Evolutionary conservation across 2,329 filamentous ascomycete species (phyloP), one percentile per base, ranked within the genome.

Genomic region (Sporothrix protearum): DNA sequence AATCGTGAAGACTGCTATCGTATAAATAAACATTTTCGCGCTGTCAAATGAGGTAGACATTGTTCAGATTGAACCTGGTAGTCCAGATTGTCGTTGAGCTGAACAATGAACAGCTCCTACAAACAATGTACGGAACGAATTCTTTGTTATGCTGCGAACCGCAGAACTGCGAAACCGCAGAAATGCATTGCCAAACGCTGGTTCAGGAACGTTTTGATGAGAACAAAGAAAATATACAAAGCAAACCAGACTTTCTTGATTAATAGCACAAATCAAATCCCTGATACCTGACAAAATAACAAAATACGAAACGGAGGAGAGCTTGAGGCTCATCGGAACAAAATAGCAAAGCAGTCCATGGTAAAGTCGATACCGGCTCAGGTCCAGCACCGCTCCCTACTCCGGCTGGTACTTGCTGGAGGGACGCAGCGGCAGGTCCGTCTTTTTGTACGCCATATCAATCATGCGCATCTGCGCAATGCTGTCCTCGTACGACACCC

Each of bases 391-490:
- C n/a, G n/a, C n/a, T n/a, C n/a, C 47, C 33, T 55, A 61, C 45
- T 57, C 47, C 67, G 45, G 67, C 68, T 45, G 59, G 64, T 67
- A 74, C n/a, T 67, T 59, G 70, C 73, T 74, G 22, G 67, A 59
- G 33, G 73, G 73, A 16, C 77, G 73, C 71, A 76, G 28, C 2
- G 75, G 75, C 67, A 79, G 67, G 1, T 74, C 76, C 1, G 76
- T 74, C 77, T 83, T 83, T 71, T 78, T 76, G 74, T 86, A 86
- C 1, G 81, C 82, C 78, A 80, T 79, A 74, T 86, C 85, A 39
- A 86, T 76, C 77, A 82, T 82, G 76, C 76, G 79, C 81, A 83
- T 84, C 79, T 81, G 81, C 25, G 76, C 75, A 30, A 85, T 78
- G 33, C 80, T 83, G 72, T 85, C 83, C 67, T 83, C 80, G 1